Conservation (phyloP, 345 rosid species). For the Aquilaria malaccensis region DNA sequence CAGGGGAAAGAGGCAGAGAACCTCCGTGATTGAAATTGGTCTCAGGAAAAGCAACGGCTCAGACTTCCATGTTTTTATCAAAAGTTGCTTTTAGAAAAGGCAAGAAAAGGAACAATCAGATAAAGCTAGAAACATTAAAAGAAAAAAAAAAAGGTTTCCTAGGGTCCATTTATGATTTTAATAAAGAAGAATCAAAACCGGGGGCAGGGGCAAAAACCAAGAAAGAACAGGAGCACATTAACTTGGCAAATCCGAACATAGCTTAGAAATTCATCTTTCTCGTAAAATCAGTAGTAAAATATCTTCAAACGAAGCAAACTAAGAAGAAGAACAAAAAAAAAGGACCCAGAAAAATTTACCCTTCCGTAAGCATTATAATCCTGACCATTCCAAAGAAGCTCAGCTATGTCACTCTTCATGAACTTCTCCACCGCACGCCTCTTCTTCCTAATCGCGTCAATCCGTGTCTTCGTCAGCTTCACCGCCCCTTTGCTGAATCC, state of each 20-base stretch:
- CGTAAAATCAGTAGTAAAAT: too few relatives aligned
- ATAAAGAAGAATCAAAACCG: background rate
- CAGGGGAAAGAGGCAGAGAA: too few relatives aligned
- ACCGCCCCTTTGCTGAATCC: conserved; percentile 45
- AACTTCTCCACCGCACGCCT: conserved; percentile 50
- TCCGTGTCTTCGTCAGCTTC: conserved; percentile 50
- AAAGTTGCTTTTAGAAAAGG: too few relatives aligned
- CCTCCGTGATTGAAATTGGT: too few relatives aligned
- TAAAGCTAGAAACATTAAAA: conserved; percentile 8
- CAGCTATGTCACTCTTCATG: conserved; percentile 74
- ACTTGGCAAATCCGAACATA: too few relatives aligned
- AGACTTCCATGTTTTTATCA: too few relatives aligned
- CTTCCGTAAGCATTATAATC: conserved; percentile 75
- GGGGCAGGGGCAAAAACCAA: conserved; percentile 1
- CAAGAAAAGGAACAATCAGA: background rate
- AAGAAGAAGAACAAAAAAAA: background rate
- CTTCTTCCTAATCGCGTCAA: conserved; percentile 69
- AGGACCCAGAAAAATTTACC: conserved; percentile 26
- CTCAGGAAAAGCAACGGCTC: too few relatives aligned
- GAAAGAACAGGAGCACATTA: background rate
- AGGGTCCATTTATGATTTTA: background rate
- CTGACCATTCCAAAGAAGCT: conserved; percentile 55
- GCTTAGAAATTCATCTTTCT: too few relatives aligned
- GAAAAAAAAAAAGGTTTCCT: background rate
- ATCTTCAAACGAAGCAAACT: too few relatives aligned